Evolutionary conservation across 495 filamentous ascomycete species (phyloP), one percentile per base, ranked within the genome.

Genomic region (Viridothelium virens): DNA sequence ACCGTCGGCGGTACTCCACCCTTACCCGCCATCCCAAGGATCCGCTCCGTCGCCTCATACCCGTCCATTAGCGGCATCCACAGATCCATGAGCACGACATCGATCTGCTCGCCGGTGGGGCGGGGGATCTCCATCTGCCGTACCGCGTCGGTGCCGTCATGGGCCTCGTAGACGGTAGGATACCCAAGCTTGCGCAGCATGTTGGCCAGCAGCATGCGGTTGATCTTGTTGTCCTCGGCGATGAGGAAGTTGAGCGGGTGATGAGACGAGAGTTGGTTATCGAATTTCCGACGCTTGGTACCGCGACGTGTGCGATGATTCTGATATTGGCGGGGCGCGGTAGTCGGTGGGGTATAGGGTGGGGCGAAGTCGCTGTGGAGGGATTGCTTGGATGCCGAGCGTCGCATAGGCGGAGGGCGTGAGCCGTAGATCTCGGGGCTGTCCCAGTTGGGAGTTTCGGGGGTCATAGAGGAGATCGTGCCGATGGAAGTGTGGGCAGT

Each of bases 61-160:
- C 90, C 90, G 70, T 92, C 89, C 85, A 91, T 89, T 65, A 85
- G 80, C 2, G 89, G 90, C 89, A 92, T 92, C 89, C 89, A 92
- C 5, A 92, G 81, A 74, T 92, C 89, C 90, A 92, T 92, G 37
- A 91, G 74, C 31, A 92, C 80, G 0, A 89, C 80, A 72, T 91
- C 84, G 66, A 91, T 84, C 4, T 77, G 70, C 64, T 70, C 63
- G 48, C 74, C 65, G 38, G 66, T 33, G 38, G 73, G n/a, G 25
- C 76, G 70, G 9, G 75, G 70, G 14, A 76, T 63, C 38, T 61
- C 56, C 77, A 89, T 88, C 38, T 87, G 80, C 25, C 83, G 80
- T 2, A 92, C 88, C 0, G 90, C 90, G 66, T 91, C 87, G 56
- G 80, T 78, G 41, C 89, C 89, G 70, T 92, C 87, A 67, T 86